phyloP scores from a whole-genome alignment of 768 basidiomycete species.

The Suillus tomentosus region DNA sequence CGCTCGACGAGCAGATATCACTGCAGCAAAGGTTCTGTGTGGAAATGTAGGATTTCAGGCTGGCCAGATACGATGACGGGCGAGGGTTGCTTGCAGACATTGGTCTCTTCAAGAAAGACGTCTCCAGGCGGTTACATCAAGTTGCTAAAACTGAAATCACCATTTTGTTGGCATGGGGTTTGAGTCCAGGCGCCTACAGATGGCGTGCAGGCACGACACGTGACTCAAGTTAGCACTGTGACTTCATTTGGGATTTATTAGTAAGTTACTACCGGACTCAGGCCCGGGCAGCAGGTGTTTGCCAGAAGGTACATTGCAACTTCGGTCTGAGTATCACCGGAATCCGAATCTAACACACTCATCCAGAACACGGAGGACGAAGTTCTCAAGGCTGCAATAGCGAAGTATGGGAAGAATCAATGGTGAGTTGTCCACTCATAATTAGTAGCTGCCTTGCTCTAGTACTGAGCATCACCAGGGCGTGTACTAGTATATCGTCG shows the following conservation, averaged over 20 bases:
- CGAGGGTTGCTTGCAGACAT: slow-evolving; percentile 29
- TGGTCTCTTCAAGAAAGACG: slow-evolving; percentile 11
- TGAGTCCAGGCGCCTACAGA: background rate
- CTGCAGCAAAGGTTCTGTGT: slow-evolving; percentile 41
- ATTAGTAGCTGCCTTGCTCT: slow-evolving; percentile 14
- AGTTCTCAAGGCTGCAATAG: slow-evolving; percentile 98
- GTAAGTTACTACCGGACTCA: too few species aligned
- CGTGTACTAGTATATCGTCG: slow-evolving; percentile 97
- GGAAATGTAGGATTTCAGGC: slow-evolving; percentile 53
- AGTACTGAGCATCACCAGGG: slow-evolving; percentile 50
- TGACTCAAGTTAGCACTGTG: slow-evolving; percentile 5
- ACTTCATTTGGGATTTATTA: background rate
- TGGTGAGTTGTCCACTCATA: slow-evolving; percentile 50
- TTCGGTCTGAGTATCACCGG: background rate
- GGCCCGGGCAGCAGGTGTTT: slow-evolving; percentile 59
- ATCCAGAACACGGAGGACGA: slow-evolving; percentile 93
- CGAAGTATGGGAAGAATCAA: slow-evolving; percentile 96
- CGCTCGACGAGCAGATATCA: slow-evolving; percentile 23
- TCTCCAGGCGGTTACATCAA: slow-evolving; percentile 4
- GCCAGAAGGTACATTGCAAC: slow-evolving; percentile 65
- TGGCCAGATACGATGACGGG: slow-evolving; percentile 34
- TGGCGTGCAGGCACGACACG: slow-evolving; percentile 8
- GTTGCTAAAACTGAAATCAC: background rate
- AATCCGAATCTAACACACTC: slow-evolving; percentile 15
- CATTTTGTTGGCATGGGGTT: background rate